A percentile compares a stretch with the other conserved stretches of the same genome.
phyloP scores from a whole-genome alignment of 1,139 yeast species.

The Pichia terricola region DNA sequence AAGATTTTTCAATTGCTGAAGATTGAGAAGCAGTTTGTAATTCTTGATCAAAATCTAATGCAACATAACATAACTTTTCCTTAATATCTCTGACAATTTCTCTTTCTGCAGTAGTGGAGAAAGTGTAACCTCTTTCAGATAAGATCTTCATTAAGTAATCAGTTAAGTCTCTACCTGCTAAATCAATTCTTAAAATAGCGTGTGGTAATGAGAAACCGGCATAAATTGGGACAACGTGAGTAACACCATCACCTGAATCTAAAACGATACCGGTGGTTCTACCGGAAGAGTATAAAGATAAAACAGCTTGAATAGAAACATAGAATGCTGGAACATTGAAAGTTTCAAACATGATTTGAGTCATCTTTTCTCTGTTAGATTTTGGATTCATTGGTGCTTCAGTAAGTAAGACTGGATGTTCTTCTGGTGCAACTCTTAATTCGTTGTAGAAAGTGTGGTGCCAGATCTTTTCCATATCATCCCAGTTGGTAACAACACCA shows the following conservation, averaged over 20 bases:
- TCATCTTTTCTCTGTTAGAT: constrained; percentile 99
- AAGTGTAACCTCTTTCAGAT: constrained; percentile 97
- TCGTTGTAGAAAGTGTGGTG: constrained; percentile 31
- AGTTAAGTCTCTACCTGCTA: constrained; percentile 99
- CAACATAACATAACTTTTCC: constrained; percentile 91
- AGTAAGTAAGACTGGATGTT: constrained; percentile 56
- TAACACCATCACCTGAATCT: constrained; percentile 99
- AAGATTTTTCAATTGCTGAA: constrained; percentile 95
- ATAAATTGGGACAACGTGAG: constrained; percentile 99
- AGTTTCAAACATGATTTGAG: constrained; percentile 97
- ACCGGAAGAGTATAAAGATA: constrained; percentile 97
- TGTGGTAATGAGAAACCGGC: constrained; percentile 99
- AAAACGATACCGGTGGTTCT: constrained; percentile 99
- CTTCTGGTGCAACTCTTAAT: constrained; percentile 86
- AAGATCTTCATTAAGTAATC: constrained; percentile 97
- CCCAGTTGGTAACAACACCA: constrained; percentile 99
- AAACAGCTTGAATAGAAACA: constrained; percentile 97
- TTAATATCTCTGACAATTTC: constrained; percentile 99
- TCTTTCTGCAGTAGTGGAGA: constrained; percentile 99
- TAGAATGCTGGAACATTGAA: constrained; percentile 99
- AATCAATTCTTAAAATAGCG: constrained; percentile 96
- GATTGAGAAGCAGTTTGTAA: constrained; percentile 99
- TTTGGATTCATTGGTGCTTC: constrained; percentile 99
- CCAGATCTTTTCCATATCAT: constrained; percentile 69
- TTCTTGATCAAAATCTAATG: constrained; percentile 63